Percentiles rank a stretch among this genome's conserved stretches.
Conservation (phyloP, 352 stramenopile genomes). For the Phytophthora meadii region DNA sequence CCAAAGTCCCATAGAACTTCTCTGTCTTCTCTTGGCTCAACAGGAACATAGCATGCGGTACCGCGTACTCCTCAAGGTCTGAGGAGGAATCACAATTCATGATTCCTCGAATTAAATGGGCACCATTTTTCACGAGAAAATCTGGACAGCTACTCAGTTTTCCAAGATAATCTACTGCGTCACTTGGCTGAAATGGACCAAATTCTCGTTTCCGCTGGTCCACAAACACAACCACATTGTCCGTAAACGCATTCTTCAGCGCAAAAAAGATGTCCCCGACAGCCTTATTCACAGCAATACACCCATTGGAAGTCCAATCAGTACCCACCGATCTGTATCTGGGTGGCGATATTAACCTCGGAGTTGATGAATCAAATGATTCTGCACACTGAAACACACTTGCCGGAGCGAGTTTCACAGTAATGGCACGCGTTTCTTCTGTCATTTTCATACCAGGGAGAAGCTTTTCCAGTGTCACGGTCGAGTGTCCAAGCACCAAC, state of each 20-base stretch:
- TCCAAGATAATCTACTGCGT: conserved; percentile 8
- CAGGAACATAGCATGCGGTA: conserved; percentile 9
- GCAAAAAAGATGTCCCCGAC: conserved; percentile 45
- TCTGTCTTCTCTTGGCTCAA: conserved; percentile 31
- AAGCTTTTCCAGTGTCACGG: conserved; percentile 27
- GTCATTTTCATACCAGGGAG: conserved; percentile 18
- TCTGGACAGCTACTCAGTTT: conserved; percentile 6
- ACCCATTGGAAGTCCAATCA: conserved; percentile 29
- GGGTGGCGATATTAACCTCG: not conserved
- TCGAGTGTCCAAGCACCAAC: conserved; percentile 31
- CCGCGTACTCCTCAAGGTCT: conserved; percentile 2
- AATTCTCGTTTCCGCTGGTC: conserved; percentile 21
- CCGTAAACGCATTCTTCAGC: conserved; percentile 32
- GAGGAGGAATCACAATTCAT: conserved; percentile 14
- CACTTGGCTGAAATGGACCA: conserved; percentile 20
- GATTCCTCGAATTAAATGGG: conserved; percentile 16
- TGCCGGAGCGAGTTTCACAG: not conserved
- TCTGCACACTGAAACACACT: too few species aligned
- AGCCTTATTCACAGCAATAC: conserved; percentile 37
- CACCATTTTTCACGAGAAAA: conserved; percentile 2
- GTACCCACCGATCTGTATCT: not conserved
- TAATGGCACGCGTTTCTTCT: conserved; percentile 2
- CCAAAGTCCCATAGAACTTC: conserved; percentile 37
- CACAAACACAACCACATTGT: conserved; percentile 12
- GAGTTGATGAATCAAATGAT: conserved; percentile 3